Conservation (phyloP, 305 asterid genomes). For the Fraxinus greggii region DNA sequence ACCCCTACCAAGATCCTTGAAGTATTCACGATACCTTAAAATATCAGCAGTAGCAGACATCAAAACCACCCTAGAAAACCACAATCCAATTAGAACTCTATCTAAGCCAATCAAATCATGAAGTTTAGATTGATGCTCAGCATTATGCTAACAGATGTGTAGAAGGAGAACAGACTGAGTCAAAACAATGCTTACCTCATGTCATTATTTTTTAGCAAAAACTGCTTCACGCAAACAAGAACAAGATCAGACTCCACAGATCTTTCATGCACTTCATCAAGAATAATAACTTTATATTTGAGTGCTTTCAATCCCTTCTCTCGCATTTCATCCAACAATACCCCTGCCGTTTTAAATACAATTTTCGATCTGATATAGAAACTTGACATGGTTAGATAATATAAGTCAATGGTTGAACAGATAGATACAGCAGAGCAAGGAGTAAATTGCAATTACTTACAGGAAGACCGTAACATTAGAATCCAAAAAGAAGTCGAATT, state of each 20-base stretch:
- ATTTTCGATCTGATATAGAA: constrained; percentile 67
- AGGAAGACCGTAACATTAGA: neutral
- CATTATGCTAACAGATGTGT: constrained; percentile 12
- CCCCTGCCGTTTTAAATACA: constrained; percentile 95
- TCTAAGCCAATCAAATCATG: constrained; percentile 23
- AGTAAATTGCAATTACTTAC: neutral
- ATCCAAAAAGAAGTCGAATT: neutral
- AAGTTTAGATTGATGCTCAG: constrained; percentile 17
- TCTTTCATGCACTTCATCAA: constrained; percentile 99
- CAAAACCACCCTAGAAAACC: constrained; percentile 82
- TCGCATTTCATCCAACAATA: constrained; percentile 93
- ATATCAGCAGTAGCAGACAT: constrained; percentile 98
- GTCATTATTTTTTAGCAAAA: constrained; percentile 62
- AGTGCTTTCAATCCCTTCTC: constrained; percentile 88
- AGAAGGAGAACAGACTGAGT: constrained; percentile 10
- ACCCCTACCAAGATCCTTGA: constrained; percentile 83
- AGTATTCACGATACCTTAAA: constrained; percentile 80
- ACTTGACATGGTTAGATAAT: constrained; percentile 21
- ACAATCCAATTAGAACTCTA: constrained; percentile 25
- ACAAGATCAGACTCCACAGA: constrained; percentile 97
- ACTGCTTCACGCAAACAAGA: constrained; percentile 93
- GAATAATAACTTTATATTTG: constrained; percentile 86
- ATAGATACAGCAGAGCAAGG: constrained; percentile 13
- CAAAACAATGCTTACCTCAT: constrained; percentile 55
- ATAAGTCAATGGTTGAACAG: constrained; percentile 15